Conservation (phyloP, 2,329 filamentous ascomycete genomes). For the Alternaria hordeiaustralica region DNA sequence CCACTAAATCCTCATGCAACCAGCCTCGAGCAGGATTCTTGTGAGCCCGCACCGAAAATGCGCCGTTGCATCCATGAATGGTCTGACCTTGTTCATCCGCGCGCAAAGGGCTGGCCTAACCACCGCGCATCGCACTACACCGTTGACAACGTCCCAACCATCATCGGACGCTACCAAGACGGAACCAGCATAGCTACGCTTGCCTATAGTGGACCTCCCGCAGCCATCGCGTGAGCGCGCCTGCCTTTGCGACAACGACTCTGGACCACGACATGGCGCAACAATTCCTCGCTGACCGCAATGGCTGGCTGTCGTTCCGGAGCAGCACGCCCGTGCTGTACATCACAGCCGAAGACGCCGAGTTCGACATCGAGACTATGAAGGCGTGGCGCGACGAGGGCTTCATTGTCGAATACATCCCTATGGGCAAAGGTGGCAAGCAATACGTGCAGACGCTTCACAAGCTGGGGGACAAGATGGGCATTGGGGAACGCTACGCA, state of each 20-base stretch:
- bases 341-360: slow-evolving; percentile 59
- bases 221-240: slow-evolving; percentile 4
- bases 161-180: slow-evolving; percentile 1
- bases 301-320: slow-evolving; percentile 50
- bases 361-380: slow-evolving; percentile 62
- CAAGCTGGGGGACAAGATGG: slow-evolving; percentile 60
- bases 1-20: slow-evolving; percentile 7
- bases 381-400: slow-evolving; percentile 66
- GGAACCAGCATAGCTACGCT: slow-evolving; percentile 6
- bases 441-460: slow-evolving; percentile 57
- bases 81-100: not conserved
- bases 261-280: slow-evolving; percentile 35
- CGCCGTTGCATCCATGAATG: not conserved
- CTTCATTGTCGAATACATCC: slow-evolving; percentile 65
- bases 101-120: not conserved
- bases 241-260: slow-evolving; percentile 2
- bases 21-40: slow-evolving; percentile 5
- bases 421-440: slow-evolving; percentile 58
- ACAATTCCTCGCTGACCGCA: slow-evolving; percentile 45
- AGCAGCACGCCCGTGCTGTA: slow-evolving; percentile 55
- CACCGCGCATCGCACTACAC: not conserved
- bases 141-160: not conserved
- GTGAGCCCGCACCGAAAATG: slow-evolving; percentile 7
- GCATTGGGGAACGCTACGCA: slow-evolving; percentile 66
- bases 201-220: slow-evolving; percentile 11